Percentiles rank a stretch among this genome's conserved stretches.
Evolutionary conservation across 495 filamentous ascomycete species (phyloP).

Genomic region (Podospora sp.): DNA sequence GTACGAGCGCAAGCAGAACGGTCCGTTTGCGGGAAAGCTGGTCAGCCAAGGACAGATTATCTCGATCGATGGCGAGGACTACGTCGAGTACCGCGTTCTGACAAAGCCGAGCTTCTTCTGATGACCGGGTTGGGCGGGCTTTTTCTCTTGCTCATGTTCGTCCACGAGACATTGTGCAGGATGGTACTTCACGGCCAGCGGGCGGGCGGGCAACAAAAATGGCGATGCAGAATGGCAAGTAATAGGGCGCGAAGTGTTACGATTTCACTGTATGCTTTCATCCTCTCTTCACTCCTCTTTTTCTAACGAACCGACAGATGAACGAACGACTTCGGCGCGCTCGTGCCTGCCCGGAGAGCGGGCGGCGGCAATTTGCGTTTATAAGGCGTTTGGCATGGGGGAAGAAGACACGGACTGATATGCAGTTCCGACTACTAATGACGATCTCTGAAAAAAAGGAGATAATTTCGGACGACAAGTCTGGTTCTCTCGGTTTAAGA

Average conservation of each 20-base stretch:
- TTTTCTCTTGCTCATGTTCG: too few species aligned
- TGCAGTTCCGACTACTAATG: neutral
- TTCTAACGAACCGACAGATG: neutral
- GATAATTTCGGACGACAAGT: neutral
- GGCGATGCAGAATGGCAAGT: neutral
- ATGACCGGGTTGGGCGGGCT: neutral
- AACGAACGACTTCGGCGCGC: neutral
- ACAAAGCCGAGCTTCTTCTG: conserved; percentile 57
- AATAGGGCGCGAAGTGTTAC: neutral
- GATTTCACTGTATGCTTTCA: neutral
- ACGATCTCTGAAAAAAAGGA: neutral
- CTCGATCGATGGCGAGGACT: conserved; percentile 60
- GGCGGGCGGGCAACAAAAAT: neutral
- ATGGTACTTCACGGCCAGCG: too few species aligned
- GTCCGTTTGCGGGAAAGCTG: conserved; percentile 55
- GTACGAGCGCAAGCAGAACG: conserved; percentile 56
- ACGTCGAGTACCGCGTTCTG: conserved; percentile 59
- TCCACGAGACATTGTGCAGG: neutral
- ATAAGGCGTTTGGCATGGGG: neutral
- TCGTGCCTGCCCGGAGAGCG: neutral
- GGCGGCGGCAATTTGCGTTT: neutral
- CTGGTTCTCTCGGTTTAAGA: neutral
- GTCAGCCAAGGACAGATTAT: conserved; percentile 55
- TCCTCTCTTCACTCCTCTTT: neutral
- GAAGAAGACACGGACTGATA: neutral